Conservation (phyloP, 2,329 filamentous ascomycete genomes). For the Capronia americana region DNA sequence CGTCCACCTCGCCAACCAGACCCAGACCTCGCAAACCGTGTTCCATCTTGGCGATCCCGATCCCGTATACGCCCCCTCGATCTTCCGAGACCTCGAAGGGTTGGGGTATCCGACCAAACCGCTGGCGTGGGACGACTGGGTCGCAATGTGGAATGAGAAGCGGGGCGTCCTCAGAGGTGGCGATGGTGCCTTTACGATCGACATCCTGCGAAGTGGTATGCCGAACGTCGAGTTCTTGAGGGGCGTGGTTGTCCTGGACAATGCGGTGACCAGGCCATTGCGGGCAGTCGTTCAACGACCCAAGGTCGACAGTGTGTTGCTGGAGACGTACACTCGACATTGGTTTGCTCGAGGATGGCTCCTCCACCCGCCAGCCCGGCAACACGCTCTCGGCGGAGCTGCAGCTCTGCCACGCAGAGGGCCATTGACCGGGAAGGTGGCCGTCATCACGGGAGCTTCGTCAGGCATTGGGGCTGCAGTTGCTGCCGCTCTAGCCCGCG, state of each 20-base stretch:
- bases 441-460: conserved; percentile 48
- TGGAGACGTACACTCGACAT: conserved; percentile 79
- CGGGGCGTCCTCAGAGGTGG: conserved; percentile 68
- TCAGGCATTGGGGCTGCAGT: conserved; percentile 48
- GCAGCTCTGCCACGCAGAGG: conserved; percentile 58
- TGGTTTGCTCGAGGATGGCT: conserved; percentile 84
- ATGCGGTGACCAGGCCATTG: conserved; percentile 69
- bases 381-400: conserved; percentile 53
- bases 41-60: conserved; percentile 78
- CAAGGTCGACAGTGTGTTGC: conserved; percentile 71
- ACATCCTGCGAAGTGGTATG: conserved; percentile 82
- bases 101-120: conserved; percentile 74
- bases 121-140: conserved; percentile 75
- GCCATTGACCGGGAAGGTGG: conserved; percentile 53
- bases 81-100: conserved; percentile 69
- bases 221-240: conserved; percentile 74
- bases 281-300: conserved; percentile 67
- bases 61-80: conserved; percentile 68
- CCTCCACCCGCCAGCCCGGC: conserved; percentile 63
- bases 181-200: conserved; percentile 75
- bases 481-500: conserved; percentile 52
- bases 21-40: conserved; percentile 65
- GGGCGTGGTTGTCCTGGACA: conserved; percentile 75
- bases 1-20: conserved; percentile 70
- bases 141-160: conserved; percentile 74